Conservation (phyloP, 164 flowering plant species). For the Nelumbo lutea region DNA sequence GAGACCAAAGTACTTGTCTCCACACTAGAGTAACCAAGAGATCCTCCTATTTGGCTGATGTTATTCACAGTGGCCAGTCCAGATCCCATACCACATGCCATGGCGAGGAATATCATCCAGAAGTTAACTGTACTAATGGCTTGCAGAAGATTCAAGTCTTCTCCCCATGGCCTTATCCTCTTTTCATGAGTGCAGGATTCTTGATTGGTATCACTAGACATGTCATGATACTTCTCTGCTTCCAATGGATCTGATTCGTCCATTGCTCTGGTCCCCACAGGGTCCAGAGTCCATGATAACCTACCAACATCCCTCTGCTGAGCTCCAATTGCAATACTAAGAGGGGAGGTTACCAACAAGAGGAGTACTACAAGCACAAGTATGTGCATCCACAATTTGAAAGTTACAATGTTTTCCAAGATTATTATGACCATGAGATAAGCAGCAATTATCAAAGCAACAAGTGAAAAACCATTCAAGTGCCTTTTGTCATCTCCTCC, state of each 20-base stretch:
- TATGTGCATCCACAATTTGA: slow-evolving; percentile 31
- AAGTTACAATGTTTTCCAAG: slow-evolving; percentile 38
- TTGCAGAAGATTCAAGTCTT: slow-evolving; percentile 58
- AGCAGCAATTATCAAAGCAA: slow-evolving; percentile 49
- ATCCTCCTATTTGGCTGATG: slow-evolving; percentile 55
- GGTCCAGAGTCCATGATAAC: slow-evolving; percentile 9
- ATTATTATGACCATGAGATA: slow-evolving; percentile 74
- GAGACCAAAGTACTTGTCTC: slow-evolving; percentile 52
- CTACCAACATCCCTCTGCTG: slow-evolving; percentile 25
- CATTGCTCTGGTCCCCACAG: slow-evolving; percentile 19
- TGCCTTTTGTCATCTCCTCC: slow-evolving; percentile 45
- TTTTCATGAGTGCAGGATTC: slow-evolving; percentile 14
- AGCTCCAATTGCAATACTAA: slow-evolving; percentile 53
- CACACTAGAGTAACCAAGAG: slow-evolving; percentile 33
- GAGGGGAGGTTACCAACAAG: slow-evolving; percentile 47
- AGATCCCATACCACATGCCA: slow-evolving; percentile 52
- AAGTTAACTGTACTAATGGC: slow-evolving; percentile 56
- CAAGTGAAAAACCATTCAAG: slow-evolving; percentile 56
- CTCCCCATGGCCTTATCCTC: slow-evolving; percentile 32
- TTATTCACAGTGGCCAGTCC: slow-evolving; percentile 56
- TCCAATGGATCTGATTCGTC: slow-evolving; percentile 17
- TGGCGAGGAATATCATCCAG: slow-evolving; percentile 44
- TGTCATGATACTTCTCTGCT: slow-evolving; percentile 21
- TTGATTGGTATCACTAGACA: slow-evolving; percentile 21
- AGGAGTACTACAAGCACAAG: slow-evolving; percentile 39